Evolutionary conservation across 2,329 filamentous ascomycete species (phyloP).

Genomic region (Hypomyces perniciosus): DNA sequence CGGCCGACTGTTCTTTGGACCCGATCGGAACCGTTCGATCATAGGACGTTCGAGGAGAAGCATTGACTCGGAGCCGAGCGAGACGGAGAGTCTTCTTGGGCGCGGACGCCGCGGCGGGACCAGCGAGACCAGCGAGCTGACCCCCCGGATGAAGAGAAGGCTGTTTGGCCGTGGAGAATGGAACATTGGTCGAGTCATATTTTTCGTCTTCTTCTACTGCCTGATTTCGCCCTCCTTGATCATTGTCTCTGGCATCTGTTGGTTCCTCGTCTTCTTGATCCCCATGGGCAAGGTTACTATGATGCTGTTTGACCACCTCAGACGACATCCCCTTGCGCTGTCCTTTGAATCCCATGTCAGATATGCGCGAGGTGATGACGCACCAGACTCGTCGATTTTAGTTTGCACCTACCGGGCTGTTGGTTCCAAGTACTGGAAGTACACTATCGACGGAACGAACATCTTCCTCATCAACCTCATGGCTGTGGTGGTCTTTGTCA

Average conservation of each 20-base stretch:
- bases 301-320: slow-evolving; percentile 82
- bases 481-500: slow-evolving; percentile 86
- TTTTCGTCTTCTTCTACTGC: slow-evolving; percentile 94
- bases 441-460: slow-evolving; percentile 96
- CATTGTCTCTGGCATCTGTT: slow-evolving; percentile 81
- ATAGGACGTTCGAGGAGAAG: slow-evolving; percentile 82
- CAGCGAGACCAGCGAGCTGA: slow-evolving; percentile 30
- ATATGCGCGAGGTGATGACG: slow-evolving; percentile 64
- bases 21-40: slow-evolving; percentile 68
- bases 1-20: slow-evolving; percentile 91
- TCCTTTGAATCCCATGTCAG: slow-evolving; percentile 85
- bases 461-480: slow-evolving; percentile 98
- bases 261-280: slow-evolving; percentile 95
- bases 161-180: slow-evolving; percentile 93
- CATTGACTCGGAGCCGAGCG: slow-evolving; percentile 74
- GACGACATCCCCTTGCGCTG: slow-evolving; percentile 84
- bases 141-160: slow-evolving; percentile 61
- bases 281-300: slow-evolving; percentile 96
- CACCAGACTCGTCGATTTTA: slow-evolving; percentile 76
- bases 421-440: slow-evolving; percentile 96
- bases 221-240: slow-evolving; percentile 82
- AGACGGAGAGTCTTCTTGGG: slow-evolving; percentile 85
- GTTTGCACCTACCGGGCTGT: slow-evolving; percentile 96
- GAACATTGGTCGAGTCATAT: slow-evolving; percentile 90
- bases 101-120: slow-evolving; percentile 47